phyloP scores from a whole-genome alignment of 202 grass and related monocot species.

The Setaria viridis region DNA sequence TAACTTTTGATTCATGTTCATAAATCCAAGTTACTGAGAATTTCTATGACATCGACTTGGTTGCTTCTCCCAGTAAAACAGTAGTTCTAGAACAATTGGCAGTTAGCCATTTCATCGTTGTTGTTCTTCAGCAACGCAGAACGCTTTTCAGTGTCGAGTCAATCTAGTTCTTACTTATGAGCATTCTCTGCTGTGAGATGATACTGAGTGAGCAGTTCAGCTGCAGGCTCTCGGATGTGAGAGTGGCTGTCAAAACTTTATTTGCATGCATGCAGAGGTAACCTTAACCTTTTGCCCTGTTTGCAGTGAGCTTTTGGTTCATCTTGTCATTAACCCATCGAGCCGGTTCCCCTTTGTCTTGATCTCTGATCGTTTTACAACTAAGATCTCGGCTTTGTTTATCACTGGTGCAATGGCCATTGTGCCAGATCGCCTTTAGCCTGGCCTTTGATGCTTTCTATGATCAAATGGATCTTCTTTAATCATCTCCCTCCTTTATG shows the following conservation, averaged over 20 bases:
- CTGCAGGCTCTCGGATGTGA: neutral
- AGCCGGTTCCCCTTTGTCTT: neutral
- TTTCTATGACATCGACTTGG: neutral
- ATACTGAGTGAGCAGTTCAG: neutral
- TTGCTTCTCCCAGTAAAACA: neutral
- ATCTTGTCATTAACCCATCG: neutral
- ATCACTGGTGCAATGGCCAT: neutral
- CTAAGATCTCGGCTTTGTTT: conserved; percentile 38
- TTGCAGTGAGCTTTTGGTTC: conserved; percentile 22
- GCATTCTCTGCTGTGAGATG: neutral
- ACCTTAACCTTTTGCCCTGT: conserved; percentile 45
- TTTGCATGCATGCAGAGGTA: conserved; percentile 36
- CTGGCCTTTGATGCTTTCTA: conserved; percentile 47
- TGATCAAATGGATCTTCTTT: conserved; percentile 51
- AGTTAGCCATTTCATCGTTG: neutral
- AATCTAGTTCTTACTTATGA: too few relatives aligned
- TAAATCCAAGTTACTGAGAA: neutral
- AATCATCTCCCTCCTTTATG: conserved; percentile 19
- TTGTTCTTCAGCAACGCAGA: neutral
- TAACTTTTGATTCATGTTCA: neutral
- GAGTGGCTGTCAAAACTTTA: neutral
- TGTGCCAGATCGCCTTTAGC: conserved; percentile 45
- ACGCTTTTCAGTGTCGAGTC: neutral
- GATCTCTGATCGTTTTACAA: conserved; percentile 33
- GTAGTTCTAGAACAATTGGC: too few relatives aligned